Base-by-base conservation (phyloP, 345 rosid species). In the Cardamine occulta region DNA sequence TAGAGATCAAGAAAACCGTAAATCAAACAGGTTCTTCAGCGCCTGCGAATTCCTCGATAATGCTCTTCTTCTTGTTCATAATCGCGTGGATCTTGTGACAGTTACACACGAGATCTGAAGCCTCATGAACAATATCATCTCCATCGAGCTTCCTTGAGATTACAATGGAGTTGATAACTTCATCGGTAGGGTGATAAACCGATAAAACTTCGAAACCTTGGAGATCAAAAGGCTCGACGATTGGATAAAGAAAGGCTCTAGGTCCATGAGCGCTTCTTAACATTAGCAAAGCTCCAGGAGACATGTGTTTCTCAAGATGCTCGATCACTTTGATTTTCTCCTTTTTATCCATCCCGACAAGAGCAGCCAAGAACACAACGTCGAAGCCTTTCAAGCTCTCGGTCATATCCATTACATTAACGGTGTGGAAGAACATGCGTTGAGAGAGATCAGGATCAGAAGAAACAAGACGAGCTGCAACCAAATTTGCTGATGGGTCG, bases 241-340 rank as follows among this genome's bases (percentile, higher is more conserved):
- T 86, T 0, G 98, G 98, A 63, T 93, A 93, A 4, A 93, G 97
- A 61, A 93, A 91, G 10, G 88, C 91, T 73, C 98, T 77, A 68
- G 98, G 94, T 3, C 93, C 96, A 49, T 93, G 93, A n/a, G 98
- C 97, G 11, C 98, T 93, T 83, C 98, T 84, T 10, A 91, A 73
- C 98, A 93, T 84, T 42, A 91, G 66, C 6, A 88, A 13, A 19
- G 93, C 86, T 10, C 85, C 93, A 7, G 89, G 88, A 66, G 86
- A 84, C 98, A 93, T 93, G 57, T 85, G 68, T 83, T 85, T 91
- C 12, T 80, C 84, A 83, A 91, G 74, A 80, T 93, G 97, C 14
- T 83, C 89, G 13, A 88, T 72, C 51, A 89, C 85, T 71, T 74
- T 75, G 32, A 82, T 19, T 70, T 93, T 91, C 37, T 80, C 91